Evolutionary conservation across 129 eudicot species (phyloP).

Genomic region (Artemisia annua): DNA sequence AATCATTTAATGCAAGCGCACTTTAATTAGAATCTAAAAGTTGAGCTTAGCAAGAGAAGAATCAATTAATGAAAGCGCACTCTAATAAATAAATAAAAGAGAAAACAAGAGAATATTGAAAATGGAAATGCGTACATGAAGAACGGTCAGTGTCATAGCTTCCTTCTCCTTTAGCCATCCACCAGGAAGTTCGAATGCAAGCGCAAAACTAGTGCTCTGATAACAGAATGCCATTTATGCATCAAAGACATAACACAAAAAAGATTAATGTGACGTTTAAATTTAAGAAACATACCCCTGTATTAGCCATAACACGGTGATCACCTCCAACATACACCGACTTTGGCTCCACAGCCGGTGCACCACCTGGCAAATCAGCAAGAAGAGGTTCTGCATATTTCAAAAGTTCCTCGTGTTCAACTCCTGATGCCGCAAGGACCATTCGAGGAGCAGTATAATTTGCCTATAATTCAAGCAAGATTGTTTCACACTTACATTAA

Average conservation of each 20-base stretch:
- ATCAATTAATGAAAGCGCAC: neutral
- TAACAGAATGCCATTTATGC: neutral
- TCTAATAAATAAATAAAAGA: neutral
- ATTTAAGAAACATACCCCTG: slow-evolving; percentile 60
- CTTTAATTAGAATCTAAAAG: no score
- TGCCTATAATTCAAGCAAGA: slow-evolving; percentile 42
- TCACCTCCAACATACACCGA: slow-evolving; percentile 88
- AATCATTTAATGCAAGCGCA: no score
- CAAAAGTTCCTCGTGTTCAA: slow-evolving; percentile 81
- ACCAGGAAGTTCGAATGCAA: slow-evolving; percentile 91
- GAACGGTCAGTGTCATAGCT: slow-evolving; percentile 72
- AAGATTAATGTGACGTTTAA: neutral
- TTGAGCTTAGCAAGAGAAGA: neutral
- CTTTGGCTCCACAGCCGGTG: slow-evolving; percentile 53
- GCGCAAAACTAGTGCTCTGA: slow-evolving; percentile 82
- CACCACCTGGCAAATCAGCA: slow-evolving; percentile 63
- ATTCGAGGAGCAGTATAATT: slow-evolving; percentile 90
- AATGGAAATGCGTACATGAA: slow-evolving; percentile 50
- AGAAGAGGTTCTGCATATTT: slow-evolving; percentile 86
- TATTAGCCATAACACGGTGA: slow-evolving; percentile 66
- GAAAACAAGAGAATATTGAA: neutral
- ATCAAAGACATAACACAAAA: neutral
- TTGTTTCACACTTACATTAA: neutral
- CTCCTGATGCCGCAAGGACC: slow-evolving; percentile 92
- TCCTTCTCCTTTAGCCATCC: slow-evolving; percentile 81